Evolutionary conservation across 176 grass and related monocot genomes (phyloP).

Genomic region (Carex scoparia): DNA sequence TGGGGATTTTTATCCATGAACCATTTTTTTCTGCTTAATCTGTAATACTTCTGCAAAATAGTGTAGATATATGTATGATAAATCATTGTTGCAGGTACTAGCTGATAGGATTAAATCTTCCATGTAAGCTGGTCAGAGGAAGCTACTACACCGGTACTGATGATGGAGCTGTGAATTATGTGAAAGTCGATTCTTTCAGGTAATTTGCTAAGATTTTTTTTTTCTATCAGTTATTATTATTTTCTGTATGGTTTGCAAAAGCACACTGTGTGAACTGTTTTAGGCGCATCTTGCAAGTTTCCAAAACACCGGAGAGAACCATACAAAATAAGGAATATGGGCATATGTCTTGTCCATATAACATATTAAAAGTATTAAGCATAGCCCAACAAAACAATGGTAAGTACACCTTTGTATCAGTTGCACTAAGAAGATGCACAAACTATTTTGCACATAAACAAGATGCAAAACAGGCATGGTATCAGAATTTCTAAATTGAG

Average conservation of each 20-base stretch:
- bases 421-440: background rate
- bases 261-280: background rate
- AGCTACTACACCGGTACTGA: slow-evolving; percentile 88
- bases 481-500: background rate
- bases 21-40: background rate
- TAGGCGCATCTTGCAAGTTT: background rate
- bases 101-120: slow-evolving; percentile 86
- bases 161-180: slow-evolving; percentile 93
- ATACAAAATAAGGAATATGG: background rate
- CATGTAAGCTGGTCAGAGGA: slow-evolving; percentile 96
- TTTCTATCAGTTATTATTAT: background rate
- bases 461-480: background rate
- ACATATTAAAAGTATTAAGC: background rate
- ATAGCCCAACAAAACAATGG: background rate
- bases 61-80: slow-evolving; percentile 22
- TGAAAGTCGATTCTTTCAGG: slow-evolving; percentile 92
- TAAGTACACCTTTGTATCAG: background rate
- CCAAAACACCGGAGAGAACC: background rate
- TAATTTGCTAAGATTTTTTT: slow-evolving; percentile 23
- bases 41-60: background rate
- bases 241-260: background rate
- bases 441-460: background rate
- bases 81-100: slow-evolving; percentile 63
- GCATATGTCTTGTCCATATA: too few relatives aligned
- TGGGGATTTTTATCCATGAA: background rate